Evolutionary conservation across 768 basidiomycete genomes (phyloP), one percentile per base, ranked within the genome.

Genomic region (Suillus plorans): DNA sequence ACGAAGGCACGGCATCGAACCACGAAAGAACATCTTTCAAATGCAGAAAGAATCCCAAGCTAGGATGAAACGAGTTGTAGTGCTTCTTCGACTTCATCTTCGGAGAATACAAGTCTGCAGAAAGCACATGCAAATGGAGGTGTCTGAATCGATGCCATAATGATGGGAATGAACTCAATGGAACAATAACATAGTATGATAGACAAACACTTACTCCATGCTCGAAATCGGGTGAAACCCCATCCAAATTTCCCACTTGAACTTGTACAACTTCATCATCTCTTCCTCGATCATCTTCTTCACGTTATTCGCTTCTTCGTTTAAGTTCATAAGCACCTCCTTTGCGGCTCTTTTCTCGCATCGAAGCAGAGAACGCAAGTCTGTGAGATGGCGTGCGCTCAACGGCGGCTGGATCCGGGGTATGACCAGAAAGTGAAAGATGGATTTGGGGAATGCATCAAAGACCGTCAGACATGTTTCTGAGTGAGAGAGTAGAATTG

Each of bases 151-250:
- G 52, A 31, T 28, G 60, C 44, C 57, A 28, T 20, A 20, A 31
- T 4, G 39, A 41, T 28, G 16, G 0, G 14, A 10, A 61, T 44
- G 61, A 53, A 37, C 22, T 20, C n/a, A 18, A 39, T 55, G 25
- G 45, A 55, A 28, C 52, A 8, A 39, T 25, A 20, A 12, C 45
- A 25, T 61, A 31, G 31, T 31, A 41, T 2, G n/a, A 61, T 39
- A 16, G 13, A 83, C 89, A 65, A 44, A 34, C 5, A 82, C 91
- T 69, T 73, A 95, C 95, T 85, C 84, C 91, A 97, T 90, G 22
- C 94, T 95, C 14, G 91, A 92, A 18, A 84, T 82, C 1, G 87
- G 90, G 76, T 97, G 95, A 74, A 97, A 96, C 3, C 95, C 95
- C 4, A 80, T 81, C 85, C 88, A 89, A 42, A 96, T 81, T 31